phyloP scores from a whole-genome alignment of 2,329 filamentous ascomycete species.

The Cryphonectria naterciae region DNA sequence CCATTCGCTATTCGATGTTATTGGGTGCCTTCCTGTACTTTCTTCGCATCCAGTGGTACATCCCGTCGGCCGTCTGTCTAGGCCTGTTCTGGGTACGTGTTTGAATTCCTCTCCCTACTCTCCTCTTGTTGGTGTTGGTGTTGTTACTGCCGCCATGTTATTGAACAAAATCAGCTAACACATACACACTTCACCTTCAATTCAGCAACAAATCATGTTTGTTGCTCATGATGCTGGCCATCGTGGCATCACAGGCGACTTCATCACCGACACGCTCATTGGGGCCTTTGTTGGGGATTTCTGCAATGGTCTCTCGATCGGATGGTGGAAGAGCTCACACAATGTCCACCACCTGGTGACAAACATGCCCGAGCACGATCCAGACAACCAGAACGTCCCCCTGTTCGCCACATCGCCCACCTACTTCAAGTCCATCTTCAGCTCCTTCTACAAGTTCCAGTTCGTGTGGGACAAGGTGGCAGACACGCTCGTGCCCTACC shows the following conservation, averaged over 20 bases:
- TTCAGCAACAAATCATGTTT: conserved; percentile 70
- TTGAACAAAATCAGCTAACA: conserved; percentile 29
- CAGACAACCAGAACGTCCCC: conserved; percentile 68
- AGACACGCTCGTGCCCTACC: conserved; percentile 62
- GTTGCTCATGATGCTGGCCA: conserved; percentile 69
- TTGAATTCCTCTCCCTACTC: background rate
- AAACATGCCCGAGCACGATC: conserved; percentile 64
- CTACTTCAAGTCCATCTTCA: conserved; percentile 67
- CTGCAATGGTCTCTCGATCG: conserved; percentile 67
- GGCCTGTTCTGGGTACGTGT: conserved; percentile 62
- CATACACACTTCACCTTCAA: background rate
- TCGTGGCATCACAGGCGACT: conserved; percentile 64
- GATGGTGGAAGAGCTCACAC: conserved; percentile 73
- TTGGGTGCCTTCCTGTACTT: conserved; percentile 53
- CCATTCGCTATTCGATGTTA: conserved; percentile 55
- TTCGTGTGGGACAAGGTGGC: conserved; percentile 67
- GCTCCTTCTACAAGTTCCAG: conserved; percentile 67
- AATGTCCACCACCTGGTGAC: conserved; percentile 71
- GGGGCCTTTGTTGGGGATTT: conserved; percentile 68
- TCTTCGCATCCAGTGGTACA: conserved; percentile 57
- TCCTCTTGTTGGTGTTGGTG: too few species aligned
- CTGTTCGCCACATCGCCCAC: conserved; percentile 69
- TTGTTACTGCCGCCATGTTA: background rate
- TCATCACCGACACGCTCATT: conserved; percentile 61
- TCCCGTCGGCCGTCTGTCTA: conserved; percentile 60